Base-by-base conservation (phyloP, 768 basidiomycete species). In the Leccinum variicolor region DNA sequence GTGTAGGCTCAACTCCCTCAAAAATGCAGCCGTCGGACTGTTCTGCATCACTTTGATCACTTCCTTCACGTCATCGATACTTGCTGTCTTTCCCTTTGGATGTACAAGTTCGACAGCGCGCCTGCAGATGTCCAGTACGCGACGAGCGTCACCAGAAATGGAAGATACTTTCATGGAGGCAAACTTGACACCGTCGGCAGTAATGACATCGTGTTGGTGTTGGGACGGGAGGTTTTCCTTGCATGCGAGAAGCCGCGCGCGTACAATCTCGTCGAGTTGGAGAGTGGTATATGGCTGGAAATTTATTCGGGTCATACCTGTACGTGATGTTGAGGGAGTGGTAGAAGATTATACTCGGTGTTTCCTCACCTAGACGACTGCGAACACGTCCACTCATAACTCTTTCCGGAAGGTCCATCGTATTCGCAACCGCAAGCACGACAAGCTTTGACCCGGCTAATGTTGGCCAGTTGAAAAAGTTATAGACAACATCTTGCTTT, bases 391-490 rank as follows among this genome's bases (percentile, higher is more conserved):
- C 94, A 3, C 81, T 88, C 85, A 99, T 89, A 11, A 90, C 90
- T 47, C 96, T 81, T 72, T 98, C 96, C 0, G 97, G 97, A 54
- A 98, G 79, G 67, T 98, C 96, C 91, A 97, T 96, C 29, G 96
- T 94, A 69, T 98, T 99, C 7, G 97, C 97, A 1, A 99, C 94
- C 0, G 97, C 96, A 52, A 99, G 83, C 2, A 99, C 97, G 52
- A 98, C 86, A 6, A 99, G 81, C 70, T 90, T 92, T 57, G 93
- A 94, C 19, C 85, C 86, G 0, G 83, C 80, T 52, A 97, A 77
- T 4, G 94, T 96, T 2, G 97, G 97, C 96, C 97, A 99, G 70
- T 99, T 98, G 81, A 98, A 98, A 75, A 99, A 98, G 68, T 98
- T 98, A 75, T 99, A 99, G 21, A 99, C 90, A 10, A 99, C 96